Evolutionary conservation across 495 filamentous ascomycete species (phyloP).

Genomic region (Platismatia glauca): DNA sequence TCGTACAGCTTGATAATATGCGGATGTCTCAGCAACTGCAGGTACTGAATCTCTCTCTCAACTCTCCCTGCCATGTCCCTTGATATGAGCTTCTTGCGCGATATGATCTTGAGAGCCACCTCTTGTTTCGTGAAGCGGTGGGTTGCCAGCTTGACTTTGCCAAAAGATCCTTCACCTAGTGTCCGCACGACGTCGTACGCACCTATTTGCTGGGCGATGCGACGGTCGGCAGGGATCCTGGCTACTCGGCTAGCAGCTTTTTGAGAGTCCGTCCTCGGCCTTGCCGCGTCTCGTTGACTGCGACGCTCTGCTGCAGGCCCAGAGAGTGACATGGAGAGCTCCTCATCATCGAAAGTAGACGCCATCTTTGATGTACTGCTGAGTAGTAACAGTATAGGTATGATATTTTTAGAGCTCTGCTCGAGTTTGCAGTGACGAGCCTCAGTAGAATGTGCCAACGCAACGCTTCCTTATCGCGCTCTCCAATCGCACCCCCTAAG

Average conservation of each 20-base stretch:
- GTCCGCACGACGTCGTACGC: slow-evolving; percentile 86
- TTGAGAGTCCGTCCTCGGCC: slow-evolving; percentile 30
- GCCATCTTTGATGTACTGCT: slow-evolving; percentile 31
- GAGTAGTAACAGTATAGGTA: neutral
- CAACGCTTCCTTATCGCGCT: neutral
- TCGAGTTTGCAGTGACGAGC: neutral
- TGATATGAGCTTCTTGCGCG: slow-evolving; percentile 86
- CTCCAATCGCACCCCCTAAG: neutral
- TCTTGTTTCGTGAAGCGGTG: slow-evolving; percentile 85
- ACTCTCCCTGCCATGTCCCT: slow-evolving; percentile 95
- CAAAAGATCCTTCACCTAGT: slow-evolving; percentile 92
- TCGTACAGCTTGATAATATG: slow-evolving; percentile 97
- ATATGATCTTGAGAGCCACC: slow-evolving; percentile 95
- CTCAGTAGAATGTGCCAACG: neutral
- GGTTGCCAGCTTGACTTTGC: slow-evolving; percentile 93
- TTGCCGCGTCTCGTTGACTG: slow-evolving; percentile 28
- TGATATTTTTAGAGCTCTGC: neutral
- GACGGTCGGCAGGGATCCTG: slow-evolving; percentile 25
- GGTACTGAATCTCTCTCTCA: slow-evolving; percentile 94
- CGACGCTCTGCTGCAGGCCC: slow-evolving; percentile 44
- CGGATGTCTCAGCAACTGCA: slow-evolving; percentile 89
- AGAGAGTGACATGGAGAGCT: slow-evolving; percentile 79
- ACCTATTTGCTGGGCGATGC: slow-evolving; percentile 70
- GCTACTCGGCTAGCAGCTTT: slow-evolving; percentile 21
- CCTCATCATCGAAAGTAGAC: slow-evolving; percentile 68